A percentile compares a stretch with the other conserved stretches of the same genome.
These are phyloP conservation scores for Biscutella laevigata DNA, from an alignment of 441 rosid species.

Conservation along the genomic window DNA sequence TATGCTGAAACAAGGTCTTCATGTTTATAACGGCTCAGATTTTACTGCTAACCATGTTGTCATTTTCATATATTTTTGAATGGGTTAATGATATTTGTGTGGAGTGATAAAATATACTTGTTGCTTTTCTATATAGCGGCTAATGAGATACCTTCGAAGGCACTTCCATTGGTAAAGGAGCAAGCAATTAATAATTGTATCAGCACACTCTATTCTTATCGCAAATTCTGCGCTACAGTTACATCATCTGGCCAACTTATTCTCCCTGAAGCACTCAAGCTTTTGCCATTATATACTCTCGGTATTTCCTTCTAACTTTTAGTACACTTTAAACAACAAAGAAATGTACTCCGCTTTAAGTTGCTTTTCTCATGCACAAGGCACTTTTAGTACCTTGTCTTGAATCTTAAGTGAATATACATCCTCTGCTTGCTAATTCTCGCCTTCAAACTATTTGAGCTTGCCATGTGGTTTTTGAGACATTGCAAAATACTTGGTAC, in stretches of 20 bases:
- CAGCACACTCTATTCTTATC: conserved; percentile 74
- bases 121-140: conserved; percentile 48
- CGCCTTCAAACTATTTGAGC: too few species aligned
- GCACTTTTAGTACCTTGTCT: neutral
- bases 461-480: too few species aligned
- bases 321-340: too few species aligned
- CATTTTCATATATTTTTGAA: neutral
- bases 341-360: neutral
- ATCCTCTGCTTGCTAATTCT: too few species aligned
- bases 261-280: conserved; percentile 98
- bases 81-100: too few species aligned
- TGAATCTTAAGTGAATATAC: neutral
- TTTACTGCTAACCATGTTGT: conserved; percentile 12
- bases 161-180: conserved; percentile 63
- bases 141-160: conserved; percentile 61
- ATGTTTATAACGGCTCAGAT: neutral
- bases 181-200: conserved; percentile 70
- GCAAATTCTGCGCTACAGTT: conserved; percentile 94
- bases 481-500: too few species aligned
- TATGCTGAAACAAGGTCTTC: conserved; percentile 90
- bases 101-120: neutral
- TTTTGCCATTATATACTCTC: conserved; percentile 83
- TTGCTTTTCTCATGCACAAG: neutral
- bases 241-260: conserved; percentile 96
- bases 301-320: conserved; percentile 20